phyloP scores from a whole-genome alignment of 2,329 filamentous ascomycete genomes.

The Uncinocarpus reesii region DNA sequence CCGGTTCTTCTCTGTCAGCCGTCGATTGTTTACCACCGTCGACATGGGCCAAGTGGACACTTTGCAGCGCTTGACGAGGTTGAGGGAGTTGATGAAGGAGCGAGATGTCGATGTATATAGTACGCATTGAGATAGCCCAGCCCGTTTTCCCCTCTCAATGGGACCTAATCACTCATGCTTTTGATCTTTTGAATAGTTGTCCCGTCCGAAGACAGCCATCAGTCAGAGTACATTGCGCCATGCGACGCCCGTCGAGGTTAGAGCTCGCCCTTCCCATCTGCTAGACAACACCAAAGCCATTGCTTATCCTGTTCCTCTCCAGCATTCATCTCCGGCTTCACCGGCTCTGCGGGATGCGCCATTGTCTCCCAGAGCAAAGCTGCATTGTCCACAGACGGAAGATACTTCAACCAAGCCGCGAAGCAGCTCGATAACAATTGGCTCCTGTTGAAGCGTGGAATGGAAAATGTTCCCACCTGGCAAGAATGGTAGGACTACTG shows the following conservation, averaged over 20 bases:
- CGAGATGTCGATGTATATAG: constrained; percentile 84
- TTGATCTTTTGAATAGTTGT: constrained; percentile 52
- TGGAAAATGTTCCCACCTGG: constrained; percentile 92
- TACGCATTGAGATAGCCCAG: constrained; percentile 39
- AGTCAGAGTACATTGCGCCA: constrained; percentile 95
- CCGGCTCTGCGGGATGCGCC: constrained; percentile 86
- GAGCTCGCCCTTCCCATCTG: constrained; percentile 11
- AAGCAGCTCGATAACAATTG: constrained; percentile 89
- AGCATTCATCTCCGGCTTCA: constrained; percentile 87
- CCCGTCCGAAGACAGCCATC: constrained; percentile 92
- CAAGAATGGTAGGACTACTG: constrained; percentile 66
- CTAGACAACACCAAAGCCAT: background rate
- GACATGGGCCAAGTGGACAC: constrained; percentile 76
- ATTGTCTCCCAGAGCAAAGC: constrained; percentile 80
- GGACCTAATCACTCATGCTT: constrained; percentile 29
- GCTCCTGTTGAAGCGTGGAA: constrained; percentile 80
- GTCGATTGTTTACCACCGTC: constrained; percentile 34
- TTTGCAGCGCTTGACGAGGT: constrained; percentile 59
- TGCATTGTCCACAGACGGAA: constrained; percentile 83
- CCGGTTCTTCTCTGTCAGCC: constrained; percentile 32
- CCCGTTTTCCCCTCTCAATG: constrained; percentile 2
- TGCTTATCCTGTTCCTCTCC: constrained; percentile 14
- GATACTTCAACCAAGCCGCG: constrained; percentile 94
- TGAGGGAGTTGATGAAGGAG: constrained; percentile 79
- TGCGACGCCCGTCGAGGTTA: constrained; percentile 76